Percentiles rank a stretch among this genome's conserved stretches.
Conservation (phyloP, 2,329 filamentous ascomycete species). For the Graphium sp. region DNA sequence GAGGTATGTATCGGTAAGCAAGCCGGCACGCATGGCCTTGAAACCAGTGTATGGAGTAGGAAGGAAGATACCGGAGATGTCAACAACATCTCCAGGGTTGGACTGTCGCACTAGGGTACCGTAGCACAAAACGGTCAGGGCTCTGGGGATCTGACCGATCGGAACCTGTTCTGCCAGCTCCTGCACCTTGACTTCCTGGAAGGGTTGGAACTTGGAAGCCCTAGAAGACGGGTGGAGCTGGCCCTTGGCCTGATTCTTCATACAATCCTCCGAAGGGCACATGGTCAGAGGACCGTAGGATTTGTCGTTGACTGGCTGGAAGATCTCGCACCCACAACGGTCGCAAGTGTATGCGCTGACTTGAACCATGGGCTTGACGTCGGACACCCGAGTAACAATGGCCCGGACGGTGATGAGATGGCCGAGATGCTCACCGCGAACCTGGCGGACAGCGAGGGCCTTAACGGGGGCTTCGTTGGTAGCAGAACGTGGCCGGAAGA, state of each 20-base stretch:
- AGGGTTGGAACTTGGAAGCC: slow-evolving; percentile 90
- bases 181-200: slow-evolving; percentile 97
- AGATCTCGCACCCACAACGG: slow-evolving; percentile 89
- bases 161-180: slow-evolving; percentile 99
- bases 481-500: slow-evolving; percentile 82
- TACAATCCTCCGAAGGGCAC: slow-evolving; percentile 83
- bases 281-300: slow-evolving; percentile 75
- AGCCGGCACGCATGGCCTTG: slow-evolving; percentile 85
- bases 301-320: slow-evolving; percentile 85
- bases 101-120: slow-evolving; percentile 73
- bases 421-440: slow-evolving; percentile 83
- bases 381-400: slow-evolving; percentile 87
- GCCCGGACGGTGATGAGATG: slow-evolving; percentile 86
- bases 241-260: slow-evolving; percentile 78
- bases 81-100: slow-evolving; percentile 86
- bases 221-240: slow-evolving; percentile 89
- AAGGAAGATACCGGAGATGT: slow-evolving; percentile 88
- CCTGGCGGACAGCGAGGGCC: slow-evolving; percentile 75
- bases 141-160: slow-evolving; percentile 89
- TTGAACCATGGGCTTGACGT: slow-evolving; percentile 94
- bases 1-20: slow-evolving; percentile 93
- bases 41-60: slow-evolving; percentile 98
- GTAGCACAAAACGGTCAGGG: slow-evolving; percentile 77
- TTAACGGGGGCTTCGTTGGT: slow-evolving; percentile 46
- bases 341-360: slow-evolving; percentile 98